Evolutionary conservation across 2,329 filamentous ascomycete species (phyloP).

Genomic region (Ophiostoma pallidulum): DNA sequence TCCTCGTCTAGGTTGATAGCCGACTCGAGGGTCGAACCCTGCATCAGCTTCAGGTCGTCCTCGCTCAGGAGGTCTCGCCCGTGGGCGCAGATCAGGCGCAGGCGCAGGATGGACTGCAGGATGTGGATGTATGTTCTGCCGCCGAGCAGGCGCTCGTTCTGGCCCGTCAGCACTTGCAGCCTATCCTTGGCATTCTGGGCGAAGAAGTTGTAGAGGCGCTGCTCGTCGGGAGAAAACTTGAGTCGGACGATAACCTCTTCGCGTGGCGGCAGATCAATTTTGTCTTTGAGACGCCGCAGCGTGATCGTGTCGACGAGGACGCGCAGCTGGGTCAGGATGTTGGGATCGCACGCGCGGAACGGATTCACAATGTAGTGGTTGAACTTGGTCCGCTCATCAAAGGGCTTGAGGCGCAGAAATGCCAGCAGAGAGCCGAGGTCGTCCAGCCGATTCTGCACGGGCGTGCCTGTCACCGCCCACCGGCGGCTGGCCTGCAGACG

Average conservation of each 20-base stretch:
- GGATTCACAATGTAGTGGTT: constrained; percentile 70
- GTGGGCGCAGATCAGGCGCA: constrained; percentile 86
- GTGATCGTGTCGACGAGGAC: constrained; percentile 93
- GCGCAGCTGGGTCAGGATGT: constrained; percentile 75
- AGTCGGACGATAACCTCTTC: constrained; percentile 65
- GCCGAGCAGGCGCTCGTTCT: constrained; percentile 57
- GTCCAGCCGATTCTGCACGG: constrained; percentile 86
- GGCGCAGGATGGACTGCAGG: constrained; percentile 77
- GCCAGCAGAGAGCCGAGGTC: constrained; percentile 80
- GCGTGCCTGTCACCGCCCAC: constrained; percentile 97
- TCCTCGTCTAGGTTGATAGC: constrained; percentile 86
- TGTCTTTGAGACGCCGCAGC: constrained; percentile 81
- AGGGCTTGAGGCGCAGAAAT: constrained; percentile 77
- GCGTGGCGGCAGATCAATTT: constrained; percentile 69
- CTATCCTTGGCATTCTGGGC: constrained; percentile 70
- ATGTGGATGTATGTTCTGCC: constrained; percentile 92
- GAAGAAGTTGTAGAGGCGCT: constrained; percentile 73
- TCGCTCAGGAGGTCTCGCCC: constrained; percentile 84
- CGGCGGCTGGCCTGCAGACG: constrained; percentile 68
- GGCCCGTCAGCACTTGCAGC: constrained; percentile 62
- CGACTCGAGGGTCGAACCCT: constrained; percentile 72
- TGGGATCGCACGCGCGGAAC: constrained; percentile 78
- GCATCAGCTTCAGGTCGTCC: constrained; percentile 69
- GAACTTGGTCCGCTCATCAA: constrained; percentile 70
- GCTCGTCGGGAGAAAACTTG: constrained; percentile 67